These are phyloP conservation scores for Helotiales sp. DNA, from an alignment of 2,329 filamentous ascomycete genomes.

Conservation along the genomic window DNA sequence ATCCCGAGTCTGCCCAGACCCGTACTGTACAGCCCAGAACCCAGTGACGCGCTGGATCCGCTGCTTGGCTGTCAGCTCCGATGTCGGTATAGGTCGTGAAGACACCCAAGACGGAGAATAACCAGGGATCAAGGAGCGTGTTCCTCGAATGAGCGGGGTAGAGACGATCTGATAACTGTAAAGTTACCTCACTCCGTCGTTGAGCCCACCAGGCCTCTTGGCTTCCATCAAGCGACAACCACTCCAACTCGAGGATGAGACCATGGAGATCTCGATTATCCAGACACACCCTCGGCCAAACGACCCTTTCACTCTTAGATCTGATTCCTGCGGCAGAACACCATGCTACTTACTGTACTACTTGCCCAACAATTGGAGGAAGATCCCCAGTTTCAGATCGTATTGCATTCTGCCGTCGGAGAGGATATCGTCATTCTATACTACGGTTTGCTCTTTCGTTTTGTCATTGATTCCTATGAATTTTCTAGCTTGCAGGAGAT, in stretches of 20 bases:
- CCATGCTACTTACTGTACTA: neutral
- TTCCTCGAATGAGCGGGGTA: neutral
- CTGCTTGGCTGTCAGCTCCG: neutral
- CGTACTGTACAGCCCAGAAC: neutral
- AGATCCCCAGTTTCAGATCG: neutral
- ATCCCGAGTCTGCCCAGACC: constrained; percentile 51
- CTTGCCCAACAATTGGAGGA: neutral
- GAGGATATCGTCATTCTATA: neutral
- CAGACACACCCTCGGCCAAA: too few species aligned
- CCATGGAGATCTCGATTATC: neutral
- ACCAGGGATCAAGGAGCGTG: neutral
- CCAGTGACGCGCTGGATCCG: neutral
- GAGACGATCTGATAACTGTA: constrained; percentile 5
- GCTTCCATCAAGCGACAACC: neutral
- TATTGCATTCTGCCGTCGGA: neutral
- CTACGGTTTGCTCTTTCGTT: neutral
- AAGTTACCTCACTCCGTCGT: neutral
- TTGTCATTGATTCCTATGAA: neutral
- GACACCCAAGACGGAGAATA: neutral
- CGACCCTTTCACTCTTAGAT: neutral
- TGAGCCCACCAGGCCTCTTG: constrained; percentile 2
- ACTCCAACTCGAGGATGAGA: neutral
- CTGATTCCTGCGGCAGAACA: neutral
- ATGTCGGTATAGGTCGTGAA: neutral
- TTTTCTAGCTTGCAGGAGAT: neutral